Conservation (phyloP, 2,329 filamentous ascomycete species). For the Epichloe amarillans region DNA sequence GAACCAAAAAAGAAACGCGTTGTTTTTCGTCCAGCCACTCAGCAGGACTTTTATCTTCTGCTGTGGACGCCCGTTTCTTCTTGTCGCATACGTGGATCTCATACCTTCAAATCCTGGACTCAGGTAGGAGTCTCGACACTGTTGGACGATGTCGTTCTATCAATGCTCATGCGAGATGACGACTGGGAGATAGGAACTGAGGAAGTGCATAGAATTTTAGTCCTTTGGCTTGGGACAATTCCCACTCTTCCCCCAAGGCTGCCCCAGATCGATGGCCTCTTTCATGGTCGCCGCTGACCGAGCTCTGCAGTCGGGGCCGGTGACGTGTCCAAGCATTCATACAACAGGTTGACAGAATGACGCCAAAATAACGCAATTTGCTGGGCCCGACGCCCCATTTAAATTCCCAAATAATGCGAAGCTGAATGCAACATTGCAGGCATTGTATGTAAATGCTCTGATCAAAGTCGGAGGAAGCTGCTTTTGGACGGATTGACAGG, state of each 20-base stretch:
- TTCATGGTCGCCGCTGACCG: neutral
- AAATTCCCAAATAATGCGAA: neutral
- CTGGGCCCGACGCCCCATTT: neutral
- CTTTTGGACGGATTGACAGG: neutral
- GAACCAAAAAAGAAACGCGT: neutral
- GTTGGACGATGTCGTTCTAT: too few relatives aligned
- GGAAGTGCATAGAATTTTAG: too few relatives aligned
- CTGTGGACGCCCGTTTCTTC: too few relatives aligned
- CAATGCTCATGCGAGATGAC: too few relatives aligned
- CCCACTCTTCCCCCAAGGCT: too few relatives aligned
- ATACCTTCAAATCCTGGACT: too few relatives aligned
- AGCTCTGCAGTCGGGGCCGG: neutral
- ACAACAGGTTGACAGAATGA: neutral
- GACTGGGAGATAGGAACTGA: too few relatives aligned
- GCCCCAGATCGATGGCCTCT: neutral
- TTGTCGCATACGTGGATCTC: too few relatives aligned
- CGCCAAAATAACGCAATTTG: neutral
- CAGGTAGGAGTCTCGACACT: too few relatives aligned
- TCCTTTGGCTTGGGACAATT: too few relatives aligned
- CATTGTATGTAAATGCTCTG: neutral
- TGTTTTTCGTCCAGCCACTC: too few relatives aligned
- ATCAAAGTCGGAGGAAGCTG: neutral
- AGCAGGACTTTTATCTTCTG: too few relatives aligned
- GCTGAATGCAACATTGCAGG: neutral
- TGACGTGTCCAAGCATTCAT: neutral